These are phyloP conservation scores for Paraglomus brasilianum DNA, from an alignment of 192 early-diverging fungal species.

Conservation along the genomic window DNA sequence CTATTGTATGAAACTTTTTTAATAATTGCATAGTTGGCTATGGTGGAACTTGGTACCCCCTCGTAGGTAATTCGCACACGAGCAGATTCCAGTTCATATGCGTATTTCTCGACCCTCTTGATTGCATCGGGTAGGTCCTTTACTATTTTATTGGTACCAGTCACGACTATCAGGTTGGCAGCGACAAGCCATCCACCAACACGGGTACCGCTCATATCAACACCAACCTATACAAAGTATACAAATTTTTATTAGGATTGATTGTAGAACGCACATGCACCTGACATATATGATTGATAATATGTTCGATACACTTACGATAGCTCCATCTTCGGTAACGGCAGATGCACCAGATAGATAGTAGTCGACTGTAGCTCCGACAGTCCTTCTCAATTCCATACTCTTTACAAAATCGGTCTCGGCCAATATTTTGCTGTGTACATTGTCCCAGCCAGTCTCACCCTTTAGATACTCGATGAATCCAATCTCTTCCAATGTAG, in stretches of 20 bases:
- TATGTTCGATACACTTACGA: slow-evolving; percentile 18
- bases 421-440: slow-evolving; percentile 33
- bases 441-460: slow-evolving; percentile 39
- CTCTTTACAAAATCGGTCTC: slow-evolving; percentile 40
- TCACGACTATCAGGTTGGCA: slow-evolving; percentile 36
- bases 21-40: slow-evolving; percentile 37
- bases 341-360: slow-evolving; percentile 41
- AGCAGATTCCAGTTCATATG: slow-evolving; percentile 34
- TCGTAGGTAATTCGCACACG: slow-evolving; percentile 42
- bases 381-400: slow-evolving; percentile 37
- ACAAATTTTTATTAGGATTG: too few relatives aligned
- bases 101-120: slow-evolving; percentile 34
- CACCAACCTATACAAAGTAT: not conserved
- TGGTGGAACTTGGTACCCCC: slow-evolving; percentile 32
- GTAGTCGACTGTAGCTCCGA: slow-evolving; percentile 42
- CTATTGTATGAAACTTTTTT: slow-evolving; percentile 23
- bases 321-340: slow-evolving; percentile 37
- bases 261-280: too few relatives aligned
- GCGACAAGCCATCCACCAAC: slow-evolving; percentile 38
- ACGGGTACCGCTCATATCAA: slow-evolving; percentile 39
- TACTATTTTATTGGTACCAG: slow-evolving; percentile 46
- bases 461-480: slow-evolving; percentile 48
- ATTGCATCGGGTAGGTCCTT: slow-evolving; percentile 39
- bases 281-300: too few relatives aligned
- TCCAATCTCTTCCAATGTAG: slow-evolving; percentile 47